Conservation (phyloP, 345 rosid species). For the Garcia nutans region DNA sequence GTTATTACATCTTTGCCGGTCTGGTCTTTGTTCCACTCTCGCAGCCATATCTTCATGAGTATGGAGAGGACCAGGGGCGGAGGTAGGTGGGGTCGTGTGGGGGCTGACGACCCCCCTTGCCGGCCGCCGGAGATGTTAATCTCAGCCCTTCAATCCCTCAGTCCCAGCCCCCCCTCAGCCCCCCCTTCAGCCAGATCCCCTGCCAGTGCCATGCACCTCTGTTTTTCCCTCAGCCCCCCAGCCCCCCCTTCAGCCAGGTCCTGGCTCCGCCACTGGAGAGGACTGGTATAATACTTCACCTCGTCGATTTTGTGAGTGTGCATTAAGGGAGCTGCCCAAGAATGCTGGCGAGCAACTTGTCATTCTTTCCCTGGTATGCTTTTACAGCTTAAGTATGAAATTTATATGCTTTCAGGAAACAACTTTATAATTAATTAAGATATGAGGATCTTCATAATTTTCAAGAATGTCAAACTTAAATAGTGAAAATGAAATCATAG, state of each 20-base stretch:
- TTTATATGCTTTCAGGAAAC: not conserved
- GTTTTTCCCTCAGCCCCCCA: no score
- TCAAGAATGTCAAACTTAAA: not conserved
- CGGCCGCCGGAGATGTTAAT: no score
- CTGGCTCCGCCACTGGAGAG: no score
- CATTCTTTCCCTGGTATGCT: constrained; percentile 80
- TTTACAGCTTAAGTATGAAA: not conserved
- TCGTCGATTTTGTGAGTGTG: constrained; percentile 74
- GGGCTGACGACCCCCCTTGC: no score
- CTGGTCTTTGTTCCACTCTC: constrained; percentile 78
- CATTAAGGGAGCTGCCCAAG: constrained; percentile 70
- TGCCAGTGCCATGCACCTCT: no score
- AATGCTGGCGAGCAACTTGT: constrained; percentile 73
- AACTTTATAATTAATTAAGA: no score
- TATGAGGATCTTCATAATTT: not conserved
- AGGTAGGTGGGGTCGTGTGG: no score
- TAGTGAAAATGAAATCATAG: not conserved
- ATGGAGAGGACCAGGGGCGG: no score
- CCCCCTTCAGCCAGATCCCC: no score
- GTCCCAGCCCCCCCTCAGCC: no score
- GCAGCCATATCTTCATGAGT: constrained; percentile 86
- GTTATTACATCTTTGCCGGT: constrained; percentile 95
- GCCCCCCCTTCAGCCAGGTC: no score
- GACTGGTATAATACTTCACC: constrained; percentile 93
- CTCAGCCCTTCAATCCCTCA: no score